Base-by-base conservation (phyloP, 75 land plant species). In the Chamaecyparis obtusa region DNA sequence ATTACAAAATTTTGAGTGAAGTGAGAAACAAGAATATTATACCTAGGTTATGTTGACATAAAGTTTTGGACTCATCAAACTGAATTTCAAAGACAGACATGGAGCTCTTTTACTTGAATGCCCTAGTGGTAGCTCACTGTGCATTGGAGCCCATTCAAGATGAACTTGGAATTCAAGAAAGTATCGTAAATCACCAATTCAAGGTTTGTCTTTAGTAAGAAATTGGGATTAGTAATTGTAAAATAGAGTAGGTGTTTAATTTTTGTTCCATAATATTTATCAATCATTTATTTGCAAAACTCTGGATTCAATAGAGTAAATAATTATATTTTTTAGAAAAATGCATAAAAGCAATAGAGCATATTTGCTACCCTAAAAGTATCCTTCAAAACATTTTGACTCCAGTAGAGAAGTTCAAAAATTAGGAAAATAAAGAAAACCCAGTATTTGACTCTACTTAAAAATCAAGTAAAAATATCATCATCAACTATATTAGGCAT, bases 131-230 rank as follows among this genome's bases (percentile, higher is more conserved):
- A 93, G 92, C 57, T 94, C 95, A 87, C 79, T 92, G 87, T 89
- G 92, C 80, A 91, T 35, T 9, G 98, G 98, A 44, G 98, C 95
- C 99, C 99, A 97, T 57, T 93, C 85, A 87, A 87, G 92, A 84
- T 94, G 98, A n/a, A 89, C 60, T 91, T 96, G 98, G 87, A 96
- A 97, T 56, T 96, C 96, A 80, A 96, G 87, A 79, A 96, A 97
- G 90, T 95, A 93, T 86, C 91, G 86, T 39, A 97, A 82, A 84
- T 97, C 99, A 41, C 88, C 88, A 60, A 95, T 85, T 1, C 96
- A 96, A 89, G 99, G 99, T 78, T 96, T 97, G 85, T 93, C 99
- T 96, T 94, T 85, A 86, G 56, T 60, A 32, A 60, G 15, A 27
- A 85, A 75, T 27, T 27, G 84, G 69, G 83, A 86, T 79, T 78